Base-by-base conservation (phyloP, 1,284 basidiomycete genomes). In the Ceratobasidium sp. region DNA sequence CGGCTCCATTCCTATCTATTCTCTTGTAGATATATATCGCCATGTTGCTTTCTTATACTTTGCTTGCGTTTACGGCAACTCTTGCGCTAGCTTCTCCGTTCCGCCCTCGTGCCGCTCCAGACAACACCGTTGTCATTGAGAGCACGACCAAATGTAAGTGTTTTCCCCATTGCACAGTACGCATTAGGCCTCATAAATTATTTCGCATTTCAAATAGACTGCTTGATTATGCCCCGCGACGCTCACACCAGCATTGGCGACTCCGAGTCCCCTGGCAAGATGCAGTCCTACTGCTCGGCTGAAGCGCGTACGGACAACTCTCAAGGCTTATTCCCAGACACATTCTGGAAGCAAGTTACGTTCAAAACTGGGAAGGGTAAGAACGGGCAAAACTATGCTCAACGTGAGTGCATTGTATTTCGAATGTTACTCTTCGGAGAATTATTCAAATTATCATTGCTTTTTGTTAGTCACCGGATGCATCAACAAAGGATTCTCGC, bases 211-310 rank as follows among this genome's bases (percentile, higher is more conserved):
- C 8, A 14, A 27, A 6, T 35, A 73, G 69, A 48, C 38, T 76
- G 70, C 48, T 23, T 79, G 50, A 73, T 78, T 33, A 62, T 78
- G 27, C 77, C 78, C 7, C 80, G 79, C 48, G 65, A 74, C 7
- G 52, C 33, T 18, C 41, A 78, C 48, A 81, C 81, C 7, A 65
- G 74, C 44, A 80, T 81, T 75, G 79, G 77, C 48, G 71, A 78
- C n/a, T 78, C 77, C 41, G 79, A 80, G 60, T 69, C 60, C n/a
- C 59, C 65, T 46, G 77, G 77, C 46, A 79, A 76, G 54, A 79
- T 75, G 77, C 79, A 48, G 52, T 80, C 79, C 7, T 80, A 80
- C 75, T 81, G 81, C 67, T 78, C 78, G 41, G 65, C 68, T n/a
- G 55, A 38, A 44, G 69, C 64, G 20, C 79, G 65, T 46, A 65